phyloP scores from a whole-genome alignment of 306 rosid species.

The Dryas octopetala region DNA sequence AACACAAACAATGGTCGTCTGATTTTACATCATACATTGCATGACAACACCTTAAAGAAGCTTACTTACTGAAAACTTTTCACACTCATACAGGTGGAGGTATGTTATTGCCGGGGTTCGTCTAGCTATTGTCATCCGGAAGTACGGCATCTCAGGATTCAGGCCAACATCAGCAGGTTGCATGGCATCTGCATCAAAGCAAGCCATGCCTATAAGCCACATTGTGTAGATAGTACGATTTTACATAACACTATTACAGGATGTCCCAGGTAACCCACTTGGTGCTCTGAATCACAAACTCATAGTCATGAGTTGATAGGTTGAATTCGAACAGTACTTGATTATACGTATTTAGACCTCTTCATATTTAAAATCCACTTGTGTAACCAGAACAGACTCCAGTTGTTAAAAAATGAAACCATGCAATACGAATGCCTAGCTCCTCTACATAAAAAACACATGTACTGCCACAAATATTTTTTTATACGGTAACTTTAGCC shows the following conservation, averaged over 20 bases:
- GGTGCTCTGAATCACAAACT: background rate
- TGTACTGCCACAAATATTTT: background rate
- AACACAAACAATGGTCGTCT: background rate
- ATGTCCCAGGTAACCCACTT: background rate
- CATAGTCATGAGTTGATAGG: background rate
- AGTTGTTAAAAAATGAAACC: background rate
- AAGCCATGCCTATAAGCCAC: constrained; percentile 24
- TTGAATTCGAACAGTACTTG: background rate
- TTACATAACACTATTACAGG: background rate
- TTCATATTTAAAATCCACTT: background rate
- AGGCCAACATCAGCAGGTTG: constrained; percentile 69
- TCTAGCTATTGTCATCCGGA: constrained; percentile 28
- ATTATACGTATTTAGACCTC: background rate
- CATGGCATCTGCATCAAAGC: constrained; percentile 57
- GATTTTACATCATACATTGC: background rate
- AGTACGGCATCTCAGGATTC: constrained; percentile 61
- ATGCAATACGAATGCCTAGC: background rate
- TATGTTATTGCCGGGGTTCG: constrained; percentile 60
- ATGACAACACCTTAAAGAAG: background rate
- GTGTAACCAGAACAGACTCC: background rate
- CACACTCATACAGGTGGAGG: constrained; percentile 65
- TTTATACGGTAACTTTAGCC: background rate
- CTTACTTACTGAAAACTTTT: constrained; percentile 67
- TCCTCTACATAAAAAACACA: constrained; percentile 10
- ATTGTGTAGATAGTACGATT: background rate